These are phyloP conservation scores for Wallacemonas sp. DNA, from an alignment of 208 protist genomes.

Conservation along the genomic window DNA sequence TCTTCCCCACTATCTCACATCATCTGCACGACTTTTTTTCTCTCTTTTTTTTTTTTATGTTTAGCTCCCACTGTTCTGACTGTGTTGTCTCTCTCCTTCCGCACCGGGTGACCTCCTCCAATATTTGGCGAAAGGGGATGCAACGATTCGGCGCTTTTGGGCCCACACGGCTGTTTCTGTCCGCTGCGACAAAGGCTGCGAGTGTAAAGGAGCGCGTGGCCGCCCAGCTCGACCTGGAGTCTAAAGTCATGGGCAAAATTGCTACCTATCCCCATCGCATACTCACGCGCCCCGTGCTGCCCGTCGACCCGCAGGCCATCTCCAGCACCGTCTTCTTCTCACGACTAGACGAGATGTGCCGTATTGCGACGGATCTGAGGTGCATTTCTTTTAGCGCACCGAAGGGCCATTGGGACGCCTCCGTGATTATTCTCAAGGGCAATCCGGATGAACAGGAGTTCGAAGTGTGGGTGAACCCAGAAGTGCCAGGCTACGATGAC, in stretches of 20 bases:
- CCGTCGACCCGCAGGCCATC: constrained; percentile 33
- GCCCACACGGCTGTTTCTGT: not conserved
- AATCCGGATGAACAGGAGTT: constrained; percentile 67
- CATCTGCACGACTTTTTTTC: not conserved
- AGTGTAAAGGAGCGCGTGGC: constrained; percentile 56
- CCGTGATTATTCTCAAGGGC: constrained; percentile 68
- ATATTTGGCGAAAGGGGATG: no score
- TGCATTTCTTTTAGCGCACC: constrained; percentile 84
- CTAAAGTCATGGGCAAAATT: constrained; percentile 55
- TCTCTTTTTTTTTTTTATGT: not conserved
- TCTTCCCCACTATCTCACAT: not conserved
- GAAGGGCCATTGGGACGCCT: constrained; percentile 87
- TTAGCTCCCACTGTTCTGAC: not conserved
- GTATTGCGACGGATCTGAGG: constrained; percentile 61
- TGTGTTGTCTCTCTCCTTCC: no score
- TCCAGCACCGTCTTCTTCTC: constrained; percentile 51
- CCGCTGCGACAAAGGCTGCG: not conserved
- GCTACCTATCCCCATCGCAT: constrained; percentile 80
- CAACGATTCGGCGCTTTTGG: not conserved
- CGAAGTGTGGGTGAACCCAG: constrained; percentile 88
- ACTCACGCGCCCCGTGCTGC: constrained; percentile 70
- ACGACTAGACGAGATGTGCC: constrained; percentile 47
- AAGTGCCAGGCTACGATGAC: constrained; percentile 76
- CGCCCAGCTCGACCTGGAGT: constrained; percentile 54
- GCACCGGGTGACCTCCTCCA: no score